These are phyloP conservation scores for Penicillium sp. DNA, from an alignment of 2,329 filamentous ascomycete genomes.

Conservation along the genomic window DNA sequence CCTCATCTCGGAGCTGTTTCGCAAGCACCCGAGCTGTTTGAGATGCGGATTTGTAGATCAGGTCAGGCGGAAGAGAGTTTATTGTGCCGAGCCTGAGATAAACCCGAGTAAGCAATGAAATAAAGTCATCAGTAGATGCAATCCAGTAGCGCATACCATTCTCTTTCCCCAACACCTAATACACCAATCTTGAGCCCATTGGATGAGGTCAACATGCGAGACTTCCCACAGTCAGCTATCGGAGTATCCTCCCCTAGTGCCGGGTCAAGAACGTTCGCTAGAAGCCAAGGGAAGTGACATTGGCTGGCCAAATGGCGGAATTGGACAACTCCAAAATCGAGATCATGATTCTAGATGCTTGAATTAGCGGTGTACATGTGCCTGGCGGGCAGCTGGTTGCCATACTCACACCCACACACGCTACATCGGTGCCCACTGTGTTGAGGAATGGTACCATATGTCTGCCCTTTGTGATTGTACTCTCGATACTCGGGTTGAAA, in stretches of 20 bases:
- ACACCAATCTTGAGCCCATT: constrained; percentile 85
- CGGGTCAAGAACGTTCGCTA: constrained; percentile 84
- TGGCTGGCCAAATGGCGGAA: constrained; percentile 70
- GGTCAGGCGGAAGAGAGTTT: constrained; percentile 76
- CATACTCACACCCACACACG: constrained; percentile 73
- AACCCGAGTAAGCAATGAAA: neutral
- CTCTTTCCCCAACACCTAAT: constrained; percentile 80
- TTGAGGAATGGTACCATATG: constrained; percentile 91
- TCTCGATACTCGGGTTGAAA: constrained; percentile 88
- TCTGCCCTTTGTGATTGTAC: constrained; percentile 81
- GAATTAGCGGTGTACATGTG: constrained; percentile 14
- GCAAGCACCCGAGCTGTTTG: constrained; percentile 74
- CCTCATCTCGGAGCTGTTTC: constrained; percentile 69
- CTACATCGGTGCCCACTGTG: constrained; percentile 70
- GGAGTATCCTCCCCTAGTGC: constrained; percentile 72
- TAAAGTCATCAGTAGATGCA: neutral
- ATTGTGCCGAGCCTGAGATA: constrained; percentile 70
- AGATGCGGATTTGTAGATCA: constrained; percentile 78
- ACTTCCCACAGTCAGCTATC: constrained; percentile 73
- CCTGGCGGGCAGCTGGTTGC: neutral
- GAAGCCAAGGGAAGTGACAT: constrained; percentile 84
- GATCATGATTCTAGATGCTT: constrained; percentile 73
- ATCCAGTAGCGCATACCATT: constrained; percentile 57
- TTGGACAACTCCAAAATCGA: constrained; percentile 85
- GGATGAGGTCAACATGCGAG: constrained; percentile 72